A percentile compares a stretch with the other conserved stretches of the same genome.
Evolutionary conservation across 1,284 basidiomycete species (phyloP).

Genomic region (Leccinum pachyderme): DNA sequence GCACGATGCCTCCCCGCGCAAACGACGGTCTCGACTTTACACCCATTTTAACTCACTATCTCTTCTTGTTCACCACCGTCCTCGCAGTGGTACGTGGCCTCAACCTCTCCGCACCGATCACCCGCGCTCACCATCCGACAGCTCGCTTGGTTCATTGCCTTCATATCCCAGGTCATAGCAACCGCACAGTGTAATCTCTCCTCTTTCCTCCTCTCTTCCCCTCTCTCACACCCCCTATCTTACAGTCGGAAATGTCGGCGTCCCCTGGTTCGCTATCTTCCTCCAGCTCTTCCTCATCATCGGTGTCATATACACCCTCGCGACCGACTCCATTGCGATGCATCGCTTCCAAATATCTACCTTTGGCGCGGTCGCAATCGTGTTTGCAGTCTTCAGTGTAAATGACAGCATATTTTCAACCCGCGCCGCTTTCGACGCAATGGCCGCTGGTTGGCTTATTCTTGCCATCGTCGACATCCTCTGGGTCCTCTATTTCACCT

Average conservation of each 20-base stretch:
- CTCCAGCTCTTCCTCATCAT: conserved; percentile 81
- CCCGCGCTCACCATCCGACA: conserved; percentile 31
- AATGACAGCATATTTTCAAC: conserved; percentile 61
- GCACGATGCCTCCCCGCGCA: conserved; percentile 48
- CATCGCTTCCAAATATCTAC: conserved; percentile 86
- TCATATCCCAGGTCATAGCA: conserved; percentile 77
- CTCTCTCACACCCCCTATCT: conserved; percentile 26
- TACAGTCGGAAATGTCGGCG: conserved; percentile 51
- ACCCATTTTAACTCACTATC: conserved; percentile 85
- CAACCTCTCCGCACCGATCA: conserved; percentile 1
- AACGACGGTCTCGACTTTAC: conserved; percentile 74
- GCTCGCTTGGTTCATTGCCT: conserved; percentile 91
- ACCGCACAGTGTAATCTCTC: conserved; percentile 58
- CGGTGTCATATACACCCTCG: conserved; percentile 79
- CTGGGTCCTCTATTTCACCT: conserved; percentile 96
- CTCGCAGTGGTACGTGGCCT: conserved; percentile 64
- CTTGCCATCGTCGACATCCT: conserved; percentile 88
- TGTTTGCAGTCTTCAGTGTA: conserved; percentile 83
- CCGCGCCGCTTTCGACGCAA: conserved; percentile 64
- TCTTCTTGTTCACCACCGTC: conserved; percentile 85
- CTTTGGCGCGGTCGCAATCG: conserved; percentile 84
- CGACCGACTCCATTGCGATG: conserved; percentile 80
- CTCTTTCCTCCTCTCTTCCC: not conserved
- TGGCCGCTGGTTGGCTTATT: conserved; percentile 93
- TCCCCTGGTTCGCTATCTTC: conserved; percentile 92